Evolutionary conservation across 2,329 filamentous ascomycete genomes (phyloP).

Genomic region (Fusarium veterinarium): DNA sequence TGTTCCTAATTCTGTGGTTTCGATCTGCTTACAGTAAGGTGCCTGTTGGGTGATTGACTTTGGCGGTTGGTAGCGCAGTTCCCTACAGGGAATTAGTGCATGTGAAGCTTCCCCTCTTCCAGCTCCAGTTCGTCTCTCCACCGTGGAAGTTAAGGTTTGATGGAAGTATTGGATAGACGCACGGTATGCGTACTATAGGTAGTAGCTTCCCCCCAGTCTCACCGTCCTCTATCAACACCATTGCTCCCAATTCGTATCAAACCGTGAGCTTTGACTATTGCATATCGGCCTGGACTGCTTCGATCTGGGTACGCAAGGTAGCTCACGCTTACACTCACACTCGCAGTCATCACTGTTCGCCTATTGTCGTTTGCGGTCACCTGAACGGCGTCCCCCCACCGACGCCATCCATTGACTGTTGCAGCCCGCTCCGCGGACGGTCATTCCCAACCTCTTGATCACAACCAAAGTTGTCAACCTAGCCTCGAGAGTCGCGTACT

Average conservation of each 20-base stretch:
- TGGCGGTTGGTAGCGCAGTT: not conserved
- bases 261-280: not conserved
- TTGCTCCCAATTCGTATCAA: not conserved
- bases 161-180: not conserved
- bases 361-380: not conserved
- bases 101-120: constrained; percentile 6
- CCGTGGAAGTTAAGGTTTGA: not conserved
- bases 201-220: constrained; percentile 25
- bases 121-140: not conserved
- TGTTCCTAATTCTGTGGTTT: not conserved
- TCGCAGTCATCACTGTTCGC: not conserved
- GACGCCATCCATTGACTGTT: constrained; percentile 1
- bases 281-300: not conserved
- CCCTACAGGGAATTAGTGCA: not conserved
- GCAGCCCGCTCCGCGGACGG: constrained; percentile 16
- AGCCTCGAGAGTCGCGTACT: constrained; percentile 14
- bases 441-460: constrained; percentile 41
- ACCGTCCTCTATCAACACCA: constrained; percentile 4
- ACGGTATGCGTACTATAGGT: not conserved
- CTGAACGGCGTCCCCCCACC: not conserved
- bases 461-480: constrained; percentile 26
- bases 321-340: not conserved
- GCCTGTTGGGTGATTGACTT: not conserved
- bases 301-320: not conserved
- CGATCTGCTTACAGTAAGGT: not conserved